Percentiles rank a stretch among this genome's conserved stretches.
phyloP scores from a whole-genome alignment of 352 stramenopile genomes.

The Pythium periplocum region DNA sequence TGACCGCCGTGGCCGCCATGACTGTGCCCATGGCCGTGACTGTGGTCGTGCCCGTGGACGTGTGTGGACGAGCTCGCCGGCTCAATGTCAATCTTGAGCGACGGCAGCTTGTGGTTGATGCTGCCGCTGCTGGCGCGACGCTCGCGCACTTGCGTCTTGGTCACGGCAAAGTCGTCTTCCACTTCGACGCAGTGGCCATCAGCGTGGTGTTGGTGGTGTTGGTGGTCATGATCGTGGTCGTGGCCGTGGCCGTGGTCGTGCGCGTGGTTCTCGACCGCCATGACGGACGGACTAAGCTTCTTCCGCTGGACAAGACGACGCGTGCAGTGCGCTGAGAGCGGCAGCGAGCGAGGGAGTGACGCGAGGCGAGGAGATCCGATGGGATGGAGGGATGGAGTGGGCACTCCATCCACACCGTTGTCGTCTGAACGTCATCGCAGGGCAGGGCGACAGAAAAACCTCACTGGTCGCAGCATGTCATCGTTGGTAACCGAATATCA shows the following conservation, averaged over 20 bases:
- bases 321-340: no score
- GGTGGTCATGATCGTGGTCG: conserved; percentile 8
- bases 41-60: conserved; percentile 19
- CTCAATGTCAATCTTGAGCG: conserved; percentile 11
- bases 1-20: conserved; percentile 37
- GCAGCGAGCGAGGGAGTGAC: no score
- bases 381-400: no score
- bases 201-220: conserved; percentile 5
- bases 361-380: no score
- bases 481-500: no score
- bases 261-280: conserved; percentile 11
- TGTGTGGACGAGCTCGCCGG: background rate
- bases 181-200: conserved; percentile 8
- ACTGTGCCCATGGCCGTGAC: conserved; percentile 32
- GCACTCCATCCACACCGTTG: no score
- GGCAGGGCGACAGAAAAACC: no score
- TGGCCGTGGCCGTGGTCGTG: conserved; percentile 7
- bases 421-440: no score
- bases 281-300: no score
- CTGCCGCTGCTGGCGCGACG: conserved; percentile 6
- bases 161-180: conserved; percentile 9
- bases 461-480: no score
- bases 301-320: no score
- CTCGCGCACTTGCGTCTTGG: conserved; percentile 3
- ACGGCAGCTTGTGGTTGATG: conserved; percentile 10